Conservation (phyloP, 176 grass and related monocot species). For the Paspalum notatum region DNA sequence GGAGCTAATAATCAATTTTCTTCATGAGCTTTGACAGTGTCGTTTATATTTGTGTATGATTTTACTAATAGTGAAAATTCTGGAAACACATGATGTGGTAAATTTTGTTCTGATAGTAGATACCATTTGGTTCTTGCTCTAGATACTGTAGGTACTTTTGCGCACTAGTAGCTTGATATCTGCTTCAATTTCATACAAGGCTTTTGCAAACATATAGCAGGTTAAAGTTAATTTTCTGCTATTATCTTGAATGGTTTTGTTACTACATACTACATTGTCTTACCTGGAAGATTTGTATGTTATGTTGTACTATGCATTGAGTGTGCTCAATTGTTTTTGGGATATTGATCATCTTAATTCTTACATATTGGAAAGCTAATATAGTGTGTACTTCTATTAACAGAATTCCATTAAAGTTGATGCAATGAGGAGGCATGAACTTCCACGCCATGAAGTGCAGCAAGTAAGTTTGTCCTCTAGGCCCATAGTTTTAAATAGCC, state of each 20-base stretch:
- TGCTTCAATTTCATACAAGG: neutral
- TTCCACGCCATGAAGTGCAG: conserved; percentile 71
- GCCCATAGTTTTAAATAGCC: neutral
- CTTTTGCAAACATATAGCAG: neutral
- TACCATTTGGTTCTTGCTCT: neutral
- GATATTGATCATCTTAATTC: neutral
- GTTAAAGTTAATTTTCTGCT: neutral
- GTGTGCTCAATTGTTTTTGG: neutral
- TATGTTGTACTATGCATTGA: neutral
- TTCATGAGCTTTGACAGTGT: neutral
- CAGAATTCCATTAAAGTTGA: conserved; percentile 79
- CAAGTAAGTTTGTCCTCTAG: conserved; percentile 37
- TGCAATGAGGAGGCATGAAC: conserved; percentile 62
- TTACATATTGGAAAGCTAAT: conserved; percentile 29
- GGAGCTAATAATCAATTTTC: neutral
- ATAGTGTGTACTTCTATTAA: neutral
- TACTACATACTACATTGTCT: neutral
- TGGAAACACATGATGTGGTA: neutral
- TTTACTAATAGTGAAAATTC: neutral
- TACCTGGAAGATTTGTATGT: neutral
- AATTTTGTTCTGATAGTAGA: neutral
- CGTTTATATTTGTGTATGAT: neutral
- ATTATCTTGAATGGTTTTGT: neutral
- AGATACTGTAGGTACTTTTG: neutral
- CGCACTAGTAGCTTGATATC: neutral